These are phyloP conservation scores for Wickerhamiella australiensis DNA, from an alignment of 805 yeast species.

Conservation along the genomic window DNA sequence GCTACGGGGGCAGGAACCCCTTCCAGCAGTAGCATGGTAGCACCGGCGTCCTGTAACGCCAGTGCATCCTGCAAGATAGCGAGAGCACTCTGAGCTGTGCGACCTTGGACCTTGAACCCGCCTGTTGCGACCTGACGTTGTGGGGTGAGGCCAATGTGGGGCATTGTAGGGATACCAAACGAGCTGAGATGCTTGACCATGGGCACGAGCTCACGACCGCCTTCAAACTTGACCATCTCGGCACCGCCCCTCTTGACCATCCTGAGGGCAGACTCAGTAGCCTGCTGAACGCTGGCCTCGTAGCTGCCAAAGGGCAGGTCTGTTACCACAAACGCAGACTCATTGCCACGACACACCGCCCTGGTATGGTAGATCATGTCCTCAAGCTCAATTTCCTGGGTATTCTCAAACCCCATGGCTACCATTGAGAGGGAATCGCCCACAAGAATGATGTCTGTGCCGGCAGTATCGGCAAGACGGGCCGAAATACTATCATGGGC, in stretches of 20 bases:
- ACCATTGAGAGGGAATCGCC: conserved; percentile 96
- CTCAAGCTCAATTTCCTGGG: conserved; percentile 64
- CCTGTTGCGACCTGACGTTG: conserved; percentile 69
- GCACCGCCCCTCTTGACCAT: conserved; percentile 43
- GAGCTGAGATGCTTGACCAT: conserved; percentile 45
- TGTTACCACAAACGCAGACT: conserved; percentile 55
- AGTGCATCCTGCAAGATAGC: conserved; percentile 54
- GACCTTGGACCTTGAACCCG: conserved; percentile 83
- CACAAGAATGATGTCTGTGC: conserved; percentile 58
- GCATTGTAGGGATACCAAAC: conserved; percentile 79
- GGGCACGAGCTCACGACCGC: conserved; percentile 47
- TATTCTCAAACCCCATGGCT: conserved; percentile 55
- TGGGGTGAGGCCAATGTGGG: conserved; percentile 88
- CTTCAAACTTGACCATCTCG: conserved; percentile 79
- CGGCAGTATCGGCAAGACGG: conserved; percentile 50
- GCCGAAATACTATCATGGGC: conserved; percentile 82
- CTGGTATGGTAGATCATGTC: conserved; percentile 63
- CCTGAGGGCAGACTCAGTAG: conserved; percentile 44
- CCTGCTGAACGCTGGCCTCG: conserved; percentile 52
- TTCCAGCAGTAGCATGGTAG: conserved; percentile 62
- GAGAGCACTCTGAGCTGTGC: conserved; percentile 40
- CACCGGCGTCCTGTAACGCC: conserved; percentile 63
- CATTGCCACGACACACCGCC: conserved; percentile 64
- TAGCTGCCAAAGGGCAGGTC: conserved; percentile 86
- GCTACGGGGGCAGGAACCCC: conserved; percentile 76